These are phyloP conservation scores for Verbascum thapsus DNA, from an alignment of 257 asterid species.

Conservation along the genomic window DNA sequence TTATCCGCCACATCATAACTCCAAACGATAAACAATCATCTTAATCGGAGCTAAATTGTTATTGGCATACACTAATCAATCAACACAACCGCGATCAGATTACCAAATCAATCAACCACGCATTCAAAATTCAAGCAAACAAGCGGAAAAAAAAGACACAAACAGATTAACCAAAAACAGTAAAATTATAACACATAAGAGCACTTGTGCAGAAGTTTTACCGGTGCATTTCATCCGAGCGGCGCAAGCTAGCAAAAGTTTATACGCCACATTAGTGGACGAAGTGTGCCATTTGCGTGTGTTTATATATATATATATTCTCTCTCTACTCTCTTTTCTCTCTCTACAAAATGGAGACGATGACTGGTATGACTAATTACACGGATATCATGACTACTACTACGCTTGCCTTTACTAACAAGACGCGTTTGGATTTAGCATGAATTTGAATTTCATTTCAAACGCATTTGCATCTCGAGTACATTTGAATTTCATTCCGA, in stretches of 20 bases:
- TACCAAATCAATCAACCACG: too few relatives aligned
- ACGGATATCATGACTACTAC: constrained; percentile 46
- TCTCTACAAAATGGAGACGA: constrained; percentile 27
- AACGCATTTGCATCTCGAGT: constrained; percentile 58
- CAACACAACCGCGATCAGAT: too few relatives aligned
- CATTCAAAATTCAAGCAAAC: not conserved
- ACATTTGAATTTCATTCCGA: constrained; percentile 68
- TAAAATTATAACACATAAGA: too few relatives aligned
- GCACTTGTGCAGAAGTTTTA: not conserved
- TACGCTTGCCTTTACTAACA: constrained; percentile 22
- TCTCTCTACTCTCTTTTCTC: constrained; percentile 28
- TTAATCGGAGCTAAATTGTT: too few relatives aligned
- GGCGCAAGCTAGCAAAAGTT: constrained; percentile 23
- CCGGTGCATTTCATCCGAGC: constrained; percentile 3
- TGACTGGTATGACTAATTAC: constrained; percentile 33
- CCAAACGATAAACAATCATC: too few relatives aligned
- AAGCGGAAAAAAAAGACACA: too few relatives aligned
- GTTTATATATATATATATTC: not conserved
- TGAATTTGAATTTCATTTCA: constrained; percentile 62
- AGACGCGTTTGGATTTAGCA: constrained; percentile 61
- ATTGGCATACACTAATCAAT: too few relatives aligned
- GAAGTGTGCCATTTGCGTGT: constrained; percentile 8
- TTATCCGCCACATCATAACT: too few relatives aligned
- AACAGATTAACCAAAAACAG: not conserved
- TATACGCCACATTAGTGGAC: constrained; percentile 30